A percentile compares a stretch with the other conserved stretches of the same genome.
Conservation (phyloP, 2,329 filamentous ascomycete species). For the Colletotrichum sidae region DNA sequence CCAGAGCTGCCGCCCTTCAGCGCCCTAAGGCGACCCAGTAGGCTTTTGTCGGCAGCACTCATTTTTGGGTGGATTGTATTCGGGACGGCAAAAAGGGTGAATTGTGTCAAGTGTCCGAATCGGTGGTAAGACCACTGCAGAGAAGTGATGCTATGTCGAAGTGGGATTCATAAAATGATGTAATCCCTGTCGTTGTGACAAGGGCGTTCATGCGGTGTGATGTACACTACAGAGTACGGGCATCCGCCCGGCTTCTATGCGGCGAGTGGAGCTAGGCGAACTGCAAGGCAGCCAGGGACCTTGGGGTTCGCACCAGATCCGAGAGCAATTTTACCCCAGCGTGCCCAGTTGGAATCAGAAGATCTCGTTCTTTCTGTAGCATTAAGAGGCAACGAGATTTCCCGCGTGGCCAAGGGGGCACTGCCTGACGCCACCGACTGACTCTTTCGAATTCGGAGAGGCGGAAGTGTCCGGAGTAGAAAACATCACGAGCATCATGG, state of each 20-base stretch:
- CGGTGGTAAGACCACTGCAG: neutral
- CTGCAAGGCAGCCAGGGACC: conserved; percentile 28
- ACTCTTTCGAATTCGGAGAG: no score
- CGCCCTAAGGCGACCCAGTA: conserved; percentile 67
- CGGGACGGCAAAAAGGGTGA: neutral
- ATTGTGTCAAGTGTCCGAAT: neutral
- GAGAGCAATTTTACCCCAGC: neutral
- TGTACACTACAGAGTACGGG: conserved; percentile 1
- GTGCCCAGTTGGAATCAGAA: neutral
- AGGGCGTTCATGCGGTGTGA: conserved; percentile 2
- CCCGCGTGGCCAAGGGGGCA: neutral
- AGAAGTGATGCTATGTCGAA: neutral
- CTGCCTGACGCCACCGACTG: neutral
- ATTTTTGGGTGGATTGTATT: neutral
- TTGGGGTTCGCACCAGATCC: neutral
- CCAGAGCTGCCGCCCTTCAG: conserved; percentile 53
- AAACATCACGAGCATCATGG: no score
- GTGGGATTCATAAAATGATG: neutral
- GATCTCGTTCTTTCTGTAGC: neutral
- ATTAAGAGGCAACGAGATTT: conserved; percentile 18
- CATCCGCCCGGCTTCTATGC: conserved; percentile 9
- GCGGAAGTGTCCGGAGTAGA: no score
- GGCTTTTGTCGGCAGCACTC: conserved; percentile 52
- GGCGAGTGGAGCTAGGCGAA: conserved; percentile 22
- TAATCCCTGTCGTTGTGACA: conserved; percentile 1